Evolutionary conservation across 2,329 filamentous ascomycete genomes (phyloP), one percentile per base, ranked within the genome.

Genomic region (Colletotrichum cereale): DNA sequence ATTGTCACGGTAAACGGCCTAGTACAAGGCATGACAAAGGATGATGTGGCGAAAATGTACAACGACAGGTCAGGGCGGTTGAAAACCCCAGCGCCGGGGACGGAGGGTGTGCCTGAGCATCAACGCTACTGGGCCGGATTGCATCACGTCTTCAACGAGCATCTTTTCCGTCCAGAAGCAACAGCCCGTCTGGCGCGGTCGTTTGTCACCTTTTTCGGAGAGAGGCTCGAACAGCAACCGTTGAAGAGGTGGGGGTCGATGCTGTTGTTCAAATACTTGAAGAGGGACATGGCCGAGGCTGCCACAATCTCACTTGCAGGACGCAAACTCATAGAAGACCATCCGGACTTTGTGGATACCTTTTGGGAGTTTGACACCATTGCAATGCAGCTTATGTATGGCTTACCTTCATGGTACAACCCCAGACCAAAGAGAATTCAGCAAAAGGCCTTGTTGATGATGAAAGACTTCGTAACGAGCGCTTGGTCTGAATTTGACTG

Each of bases 351-450:
- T 29, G 57, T 75, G 26, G 73, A 79, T 0, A 42, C 44, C 4
- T 76, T 77, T 26, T 78, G 75, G 76, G 68, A 71, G 0, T 79
- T 77, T 26, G 76, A 80, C 29, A 53, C 60, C 2, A 53, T 66
- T 21, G 72, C 74, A 38, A 67, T 73, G 8, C 56, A 53, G 6
- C 74, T 80, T 1, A 64, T 75, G 16, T 73, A 73, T 38, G 75
- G 75, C 11, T 50, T 76, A 3, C 78, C 76, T 0, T 63, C 55
- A 12, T 77, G 74, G 67, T 47, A 77, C 16, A 74, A 73, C 21
- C 73, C 72, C 0, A 34, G 47, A 18, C 67, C 77, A 0, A 73
- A 74, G 44, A 55, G 50, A 11, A 62, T 62, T 0, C 67, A 74
- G 4, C 72, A 77, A 14, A 64, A 67, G 14, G 63, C 73, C 14